Base-by-base conservation (phyloP, 1,284 basidiomycete genomes). In the Xerocomus minutiporus region DNA sequence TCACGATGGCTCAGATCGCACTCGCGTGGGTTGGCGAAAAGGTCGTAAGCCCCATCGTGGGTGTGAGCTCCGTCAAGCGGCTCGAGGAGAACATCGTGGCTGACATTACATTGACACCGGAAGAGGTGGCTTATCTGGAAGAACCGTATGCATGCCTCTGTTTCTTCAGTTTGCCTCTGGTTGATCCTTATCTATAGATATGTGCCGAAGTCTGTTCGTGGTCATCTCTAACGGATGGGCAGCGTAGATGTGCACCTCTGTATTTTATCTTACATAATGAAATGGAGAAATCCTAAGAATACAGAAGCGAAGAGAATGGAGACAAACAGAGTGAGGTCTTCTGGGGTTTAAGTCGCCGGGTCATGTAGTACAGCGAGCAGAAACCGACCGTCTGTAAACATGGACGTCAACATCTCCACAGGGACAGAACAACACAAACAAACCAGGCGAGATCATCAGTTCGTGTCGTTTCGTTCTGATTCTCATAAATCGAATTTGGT, bases 391-490 rank as follows among this genome's bases (percentile, higher is more conserved):
- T 91, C 91, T 93, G 67, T 5, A 23, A n/a, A 32, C 15, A 52
- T 50, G 17, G 5, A 25, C 13, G 6, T 40, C 45, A 35, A 35
- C 20, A 11, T 13, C 8, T 6, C 3, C 9, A 11, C 38, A 23
- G 9, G 38, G 40, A 15, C 4, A 28, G n/a, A 36, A n/a, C 28
- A 36, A 50, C 46, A 47, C 12, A 38, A 34, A 74, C 83, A 42
- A 54, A 93, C 93, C 90, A 55, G 93, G 93, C 3, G 93, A 93
- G 57, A 97, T 93, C 83, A 97, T 91, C 54, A 97, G 77, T 67
- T 97, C 94, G 68, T 97, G 93, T 52, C 88, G 80, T 66, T 84
- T 91, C 50, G 93, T 96, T 47, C 94, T 81, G 71, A 97, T 93
- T 48, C 93, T 77, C 80, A 97, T 83, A 65, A 97, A 93, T 54